Base-by-base conservation (phyloP, 2,329 filamentous ascomycete genomes). In the Exserohilum rostratum region DNA sequence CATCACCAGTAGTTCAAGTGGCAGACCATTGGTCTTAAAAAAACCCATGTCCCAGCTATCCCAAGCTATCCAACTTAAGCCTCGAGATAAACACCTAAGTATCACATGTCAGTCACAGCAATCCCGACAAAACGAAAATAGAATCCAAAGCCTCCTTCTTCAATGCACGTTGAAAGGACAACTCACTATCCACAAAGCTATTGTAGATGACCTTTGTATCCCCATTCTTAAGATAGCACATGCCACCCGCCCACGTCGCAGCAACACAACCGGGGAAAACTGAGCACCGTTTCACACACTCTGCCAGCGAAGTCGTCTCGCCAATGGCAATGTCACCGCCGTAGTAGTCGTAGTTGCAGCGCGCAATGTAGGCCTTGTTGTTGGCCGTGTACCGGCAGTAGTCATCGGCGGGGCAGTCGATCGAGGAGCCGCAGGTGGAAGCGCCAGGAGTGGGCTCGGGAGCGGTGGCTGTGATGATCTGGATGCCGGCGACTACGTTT, bases 291-390 rank as follows among this genome's bases (percentile, higher is more conserved):
- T 49, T 31, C 13, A 35, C 35, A 34, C 57, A 60, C 7, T 37
- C 30, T 1, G 39, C 37, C 17, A 60, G 31, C 13, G 38, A 27
- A 5, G 39, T 18, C 3, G 49, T 33, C 11, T 15, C 17, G 10
- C 20, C 43, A 25, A 37, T 30, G 30, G 35, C 44, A 1, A 60
- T 42, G 25, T 60, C 54, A 9, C 50, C 50, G 4, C 57, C 57
- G 27, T 60, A 57, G 30, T 48, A 57, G 45, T 57, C 57, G 11
- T 39, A 54, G 46, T 54, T 52, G 35, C 57, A 60, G 18, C 42
- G 43, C 6, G 44, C 33, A 30, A 46, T 42, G 45, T 37, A 60
- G 2, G 34, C 31, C 30, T 54, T 45, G 30, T 29, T 27, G 11
- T 42, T 45, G 9, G 35, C 38, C 10, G 30, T 42, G 34, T 51